Base-by-base conservation (phyloP, 352 stramenopile genomes). In the Globisporangium rhizosaccharum region DNA sequence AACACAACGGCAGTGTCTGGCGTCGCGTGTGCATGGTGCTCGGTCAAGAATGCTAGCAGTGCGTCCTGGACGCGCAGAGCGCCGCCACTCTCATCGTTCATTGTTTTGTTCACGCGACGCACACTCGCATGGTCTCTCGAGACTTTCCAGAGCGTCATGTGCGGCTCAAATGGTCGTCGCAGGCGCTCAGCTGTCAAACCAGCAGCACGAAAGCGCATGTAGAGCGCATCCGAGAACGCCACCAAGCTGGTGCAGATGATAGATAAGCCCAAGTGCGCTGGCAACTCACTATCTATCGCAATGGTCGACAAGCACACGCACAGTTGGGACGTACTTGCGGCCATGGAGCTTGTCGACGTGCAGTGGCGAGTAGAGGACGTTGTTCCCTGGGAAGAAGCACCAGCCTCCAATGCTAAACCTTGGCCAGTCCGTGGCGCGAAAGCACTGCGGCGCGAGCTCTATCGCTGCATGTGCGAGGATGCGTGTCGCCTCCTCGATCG, bases 81-180 rank as follows among this genome's bases (percentile, higher is more conserved):
- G 7, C 33, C 9, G 5, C 20, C 8, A 15, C 42, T 25, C 0
- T 23, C 17, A n/a, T 15, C 20, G 11, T 53, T 14, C 30, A n/a
- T 41, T 42, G 28, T 76, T 68, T 18, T 67, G 48, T 8, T 68
- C n/a, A 8, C 57, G 63, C n/a, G 44, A 18, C 5, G 18, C 18
- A 49, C 20, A 20, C 44, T 26, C 15, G 5, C 44, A 4, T 18
- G 17, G 36, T 73, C 55, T 14, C 59, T 70, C 5, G 63, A 68
- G 9, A 62, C 59, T 54, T 85, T 82, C 72, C 75, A 85, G 20
- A 85, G 66, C 9, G 75, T 80, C 56, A 79, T 12, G 52, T 85
- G 75, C n/a, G 75, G 70, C 7, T 54, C 62, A 58, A 71, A 82
- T 20, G 72, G 70, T 28, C 50, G 63, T 15, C 62, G 56, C 36